Evolutionary conservation across 179 eudicot genomes (phyloP), one percentile per base, ranked within the genome.

Genomic region (Patellifolia procumbens): DNA sequence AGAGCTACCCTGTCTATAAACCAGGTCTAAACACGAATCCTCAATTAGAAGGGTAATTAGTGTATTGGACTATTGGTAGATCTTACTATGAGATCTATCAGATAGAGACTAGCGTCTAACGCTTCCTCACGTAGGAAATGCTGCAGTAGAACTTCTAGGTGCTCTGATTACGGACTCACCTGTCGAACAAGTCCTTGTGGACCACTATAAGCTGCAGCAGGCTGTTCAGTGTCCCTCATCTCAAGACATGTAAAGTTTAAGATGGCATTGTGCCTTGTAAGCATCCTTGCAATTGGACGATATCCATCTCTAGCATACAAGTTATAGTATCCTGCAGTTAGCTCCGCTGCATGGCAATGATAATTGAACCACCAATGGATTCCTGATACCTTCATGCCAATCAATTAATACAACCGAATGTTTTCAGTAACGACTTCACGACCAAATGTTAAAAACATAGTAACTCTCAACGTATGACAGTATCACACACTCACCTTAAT

Each of bases 321-420:
- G 79, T 91, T 93, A 70, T 93, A 91, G 83, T 84, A 93, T 69
- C 97, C 97, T 39, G 94, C 79, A 28, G 96, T 93, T n/a, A 93
- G 84, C 82, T 93, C 97, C 3, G 92, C 91, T 6, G 97, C 97
- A 51, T 93, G 97, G 67, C 84, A 86, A 16, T 84, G 80, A 62
- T 88, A 85, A 35, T 65, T 84, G 68, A 82, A 91, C 94, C 94
- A 91, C 98, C 98, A 93, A 76, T 93, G 98, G 73, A 93, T 89
- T 64, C 98, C 98, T 8, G 97, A 85, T 48, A 91, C 89, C 97
- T 91, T 68, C 78, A 74, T 46, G 24, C 10, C 22, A 26, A 45
- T 28, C 35, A 60, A 29, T 51, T 7, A 22, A 1, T 22, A 43
- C 4, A 55, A 62, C 48, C n/a, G n/a, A n/a, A n/a, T n/a, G n/a